These are phyloP conservation scores for Acanthamoeba quina DNA, from an alignment of 208 protist species.

Conservation along the genomic window DNA sequence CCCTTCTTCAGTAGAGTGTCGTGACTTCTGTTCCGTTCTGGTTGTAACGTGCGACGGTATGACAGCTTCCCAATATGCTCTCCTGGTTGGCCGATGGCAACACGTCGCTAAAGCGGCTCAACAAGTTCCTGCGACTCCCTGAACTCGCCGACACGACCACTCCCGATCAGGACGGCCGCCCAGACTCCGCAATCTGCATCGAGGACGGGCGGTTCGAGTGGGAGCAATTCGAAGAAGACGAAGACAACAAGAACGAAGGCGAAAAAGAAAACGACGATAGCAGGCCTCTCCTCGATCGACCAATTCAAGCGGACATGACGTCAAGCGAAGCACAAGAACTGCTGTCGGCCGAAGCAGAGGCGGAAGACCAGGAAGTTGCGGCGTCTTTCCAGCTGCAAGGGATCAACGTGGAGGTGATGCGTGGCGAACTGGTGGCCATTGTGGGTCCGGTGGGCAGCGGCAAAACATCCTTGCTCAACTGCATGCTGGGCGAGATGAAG, in stretches of 20 bases:
- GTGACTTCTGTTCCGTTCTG: neutral
- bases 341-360: neutral
- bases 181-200: neutral
- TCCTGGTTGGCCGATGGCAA: slow-evolving; percentile 71
- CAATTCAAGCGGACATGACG: neutral
- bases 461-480: slow-evolving; percentile 77
- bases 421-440: slow-evolving; percentile 77
- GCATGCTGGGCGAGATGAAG: slow-evolving; percentile 79
- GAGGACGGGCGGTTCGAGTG: neutral
- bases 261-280: neutral
- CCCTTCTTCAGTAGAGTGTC: no score
- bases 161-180: neutral
- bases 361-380: neutral
- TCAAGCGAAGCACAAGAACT: neutral
- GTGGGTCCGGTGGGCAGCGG: slow-evolving; percentile 80
- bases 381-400: neutral
- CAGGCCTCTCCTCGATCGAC: neutral
- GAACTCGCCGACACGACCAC: slow-evolving; percentile 1
- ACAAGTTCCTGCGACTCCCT: slow-evolving; percentile 73
- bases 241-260: neutral
- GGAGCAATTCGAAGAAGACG: slow-evolving; percentile 6
- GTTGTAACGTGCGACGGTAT: neutral
- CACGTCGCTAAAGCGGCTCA: slow-evolving; percentile 75
- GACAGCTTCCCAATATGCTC: slow-evolving; percentile 75
- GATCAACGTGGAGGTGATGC: neutral